Evolutionary conservation across 1,139 yeast species (phyloP), one percentile per base, ranked within the genome.

Genomic region (Eremothecium cymbalariae): DNA sequence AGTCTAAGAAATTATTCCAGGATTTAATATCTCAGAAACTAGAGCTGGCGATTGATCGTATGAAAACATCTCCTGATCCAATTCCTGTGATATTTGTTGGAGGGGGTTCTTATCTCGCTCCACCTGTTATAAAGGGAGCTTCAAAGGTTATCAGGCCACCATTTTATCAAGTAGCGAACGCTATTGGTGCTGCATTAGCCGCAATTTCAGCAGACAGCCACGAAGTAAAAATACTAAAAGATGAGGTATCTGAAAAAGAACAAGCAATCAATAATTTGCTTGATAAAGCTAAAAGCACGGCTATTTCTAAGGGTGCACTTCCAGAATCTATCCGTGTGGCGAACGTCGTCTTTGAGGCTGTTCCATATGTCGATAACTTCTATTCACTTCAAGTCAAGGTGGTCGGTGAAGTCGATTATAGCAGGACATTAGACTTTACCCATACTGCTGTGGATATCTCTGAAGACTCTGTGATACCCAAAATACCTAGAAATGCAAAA

Each of bases 121-220:
- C 69, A 8, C 32, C 43, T 9, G 43, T 45, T 12, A 44, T 65
- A 15, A 51, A 50, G 15, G 70, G 69, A n/a, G 68, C 67, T 4
- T 57, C 64, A 6, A 50, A 56, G 28, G 67, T 65, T 3, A 40
- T 60, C 36, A 51, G 63, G 29, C 69, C 70, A 1, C 59, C 62
- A 20, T 64, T 41, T 41, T 63, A 46, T 41, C 62, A 60, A 28
- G 65, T 65, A 16, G 70, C 68, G 6, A 65, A 65, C 48, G 70
- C 70, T 8, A 64, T 65, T 31, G 70, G 70, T 32, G 70, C 70
- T n/a, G 70, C 70, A 6, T 49, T 65, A 40, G 67, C 67, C 4
- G 64, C 63, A 37, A 48, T 65, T 12, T 59, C 67, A 18, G 55
- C 59, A 1, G 43, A 43, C 8, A 31, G 51, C 5, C 51, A 43